Base-by-base conservation (phyloP, 768 basidiomycete species). In the Tricholoma saponaceum region DNA sequence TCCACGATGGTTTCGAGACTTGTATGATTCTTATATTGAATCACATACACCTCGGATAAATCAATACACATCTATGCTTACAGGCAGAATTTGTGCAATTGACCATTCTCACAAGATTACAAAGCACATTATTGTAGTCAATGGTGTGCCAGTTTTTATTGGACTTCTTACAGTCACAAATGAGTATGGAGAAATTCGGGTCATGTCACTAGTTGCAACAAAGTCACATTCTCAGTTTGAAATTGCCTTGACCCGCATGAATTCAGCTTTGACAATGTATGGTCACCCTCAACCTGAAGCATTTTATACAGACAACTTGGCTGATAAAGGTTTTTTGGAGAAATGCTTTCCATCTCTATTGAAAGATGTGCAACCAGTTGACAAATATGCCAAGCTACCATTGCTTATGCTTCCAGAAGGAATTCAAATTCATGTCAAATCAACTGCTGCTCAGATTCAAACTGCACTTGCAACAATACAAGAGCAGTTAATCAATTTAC, bases 321-420 rank as follows among this genome's bases (percentile, higher is more conserved):
- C 41, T 22, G 41, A 43, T 18, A 43, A 43, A 13, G 13, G 16
- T 4, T 43, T 43, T 13, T 22, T 43, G 18, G 50, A 39, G 54
- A 22, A 33, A n/a, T 47, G 30, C 12, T 62, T 64, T 25, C 56
- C 58, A 6, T 60, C 58, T 12, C 57, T 66, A 3, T 37, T 39
- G 12, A n/a, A 59, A 14, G 50, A 58, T 46, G 53, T 66, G 13
- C 25, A 9, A 5, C 59, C 59, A 20, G 44, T 64, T 30, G 66
- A 70, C 37, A 72, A 72, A 52, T 66, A 68, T 41, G 23, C 30
- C 0, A 41, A 66, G 28, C 64, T 72, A 13, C 54, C 61, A 6
- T 0, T 23, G 1, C 60, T 68, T 28, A 5, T 35, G 4, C 41
- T 65, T 12, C 67, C 67, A 1, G 1, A 30, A 13, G 50, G 55